Evolutionary conservation across 176 grass and related monocot genomes (phyloP).

Genomic region (Oryza meyeriana): DNA sequence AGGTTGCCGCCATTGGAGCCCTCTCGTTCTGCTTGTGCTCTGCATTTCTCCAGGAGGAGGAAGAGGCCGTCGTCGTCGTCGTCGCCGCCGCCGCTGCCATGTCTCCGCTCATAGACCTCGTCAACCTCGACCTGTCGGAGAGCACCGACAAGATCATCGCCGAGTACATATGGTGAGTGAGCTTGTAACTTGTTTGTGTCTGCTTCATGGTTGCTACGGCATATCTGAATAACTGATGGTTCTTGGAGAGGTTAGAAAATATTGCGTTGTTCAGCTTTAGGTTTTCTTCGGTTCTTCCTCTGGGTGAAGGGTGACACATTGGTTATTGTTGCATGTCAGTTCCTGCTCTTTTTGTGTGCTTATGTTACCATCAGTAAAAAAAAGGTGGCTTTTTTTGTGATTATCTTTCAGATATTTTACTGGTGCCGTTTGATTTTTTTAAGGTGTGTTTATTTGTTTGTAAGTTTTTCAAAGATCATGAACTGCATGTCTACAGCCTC

Average conservation of each 20-base stretch:
- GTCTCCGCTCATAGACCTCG: conserved; percentile 39
- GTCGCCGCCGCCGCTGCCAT: neutral
- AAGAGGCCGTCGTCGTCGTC: neutral
- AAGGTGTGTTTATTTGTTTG: neutral
- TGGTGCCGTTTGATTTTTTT: neutral
- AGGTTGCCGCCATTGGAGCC: neutral
- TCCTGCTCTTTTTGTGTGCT: neutral
- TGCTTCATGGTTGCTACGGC: neutral
- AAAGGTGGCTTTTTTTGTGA: neutral
- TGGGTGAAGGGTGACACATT: neutral
- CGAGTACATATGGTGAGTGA: conserved; percentile 77
- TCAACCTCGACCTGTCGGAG: conserved; percentile 60
- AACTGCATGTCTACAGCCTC: neutral
- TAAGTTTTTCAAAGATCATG: neutral
- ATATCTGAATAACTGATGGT: neutral
- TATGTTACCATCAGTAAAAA: neutral
- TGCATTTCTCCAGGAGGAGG: neutral
- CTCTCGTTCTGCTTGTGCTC: neutral
- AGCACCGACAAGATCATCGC: conserved; percentile 68
- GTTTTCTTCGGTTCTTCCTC: neutral
- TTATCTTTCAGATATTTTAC: neutral
- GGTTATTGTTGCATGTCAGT: neutral
- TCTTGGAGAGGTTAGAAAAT: neutral
- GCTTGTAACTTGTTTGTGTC: neutral
- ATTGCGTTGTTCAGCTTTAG: neutral